These are phyloP conservation scores for Gomphus bonarii DNA, from an alignment of 1,284 basidiomycete species.

Conservation along the genomic window DNA sequence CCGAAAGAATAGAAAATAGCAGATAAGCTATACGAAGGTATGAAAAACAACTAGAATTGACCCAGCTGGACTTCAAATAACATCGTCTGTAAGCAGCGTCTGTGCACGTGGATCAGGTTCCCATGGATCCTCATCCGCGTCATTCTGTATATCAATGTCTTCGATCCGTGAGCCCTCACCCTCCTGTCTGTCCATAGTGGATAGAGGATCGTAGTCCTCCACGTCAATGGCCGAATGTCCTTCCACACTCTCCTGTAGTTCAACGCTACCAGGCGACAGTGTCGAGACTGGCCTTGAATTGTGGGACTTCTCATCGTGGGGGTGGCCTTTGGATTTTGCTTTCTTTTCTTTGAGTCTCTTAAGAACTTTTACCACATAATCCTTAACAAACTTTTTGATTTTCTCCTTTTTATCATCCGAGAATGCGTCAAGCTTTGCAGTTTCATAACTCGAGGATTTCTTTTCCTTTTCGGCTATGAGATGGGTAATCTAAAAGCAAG, in stretches of 20 bases:
- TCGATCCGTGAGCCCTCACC: constrained; percentile 1
- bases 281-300: neutral
- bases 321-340: neutral
- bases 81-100: neutral
- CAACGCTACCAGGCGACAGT: neutral
- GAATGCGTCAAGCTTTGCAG: constrained; percentile 61
- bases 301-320: neutral
- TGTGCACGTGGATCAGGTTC: neutral
- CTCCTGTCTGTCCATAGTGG: neutral
- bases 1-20: neutral
- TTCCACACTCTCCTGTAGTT: neutral
- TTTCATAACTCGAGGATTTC: constrained; percentile 69
- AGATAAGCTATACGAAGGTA: neutral
- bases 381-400: constrained; percentile 91
- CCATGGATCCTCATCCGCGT: neutral
- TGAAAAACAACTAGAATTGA: neutral
- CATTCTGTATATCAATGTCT: neutral
- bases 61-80: neutral
- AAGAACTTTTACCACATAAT: constrained; percentile 67
- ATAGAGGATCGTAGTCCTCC: neutral
- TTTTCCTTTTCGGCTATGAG: constrained; percentile 89
- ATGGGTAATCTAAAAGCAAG: constrained; percentile 44
- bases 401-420: constrained; percentile 82
- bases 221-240: neutral
- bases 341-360: constrained; percentile 26